phyloP scores from a whole-genome alignment of 331 rosid genomes.

The Dryas integrifolia region DNA sequence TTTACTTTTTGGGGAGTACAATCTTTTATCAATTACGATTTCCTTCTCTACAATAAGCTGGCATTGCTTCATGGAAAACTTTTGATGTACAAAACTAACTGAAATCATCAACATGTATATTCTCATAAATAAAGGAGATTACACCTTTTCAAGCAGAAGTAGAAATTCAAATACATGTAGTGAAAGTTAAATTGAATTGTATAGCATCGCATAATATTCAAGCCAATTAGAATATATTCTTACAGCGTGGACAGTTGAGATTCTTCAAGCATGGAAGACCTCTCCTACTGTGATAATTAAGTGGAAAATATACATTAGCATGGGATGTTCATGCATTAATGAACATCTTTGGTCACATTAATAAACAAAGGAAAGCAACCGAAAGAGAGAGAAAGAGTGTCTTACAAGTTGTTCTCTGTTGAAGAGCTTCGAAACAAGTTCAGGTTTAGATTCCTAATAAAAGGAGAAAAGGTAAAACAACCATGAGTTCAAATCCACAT shows the following conservation, averaged over 20 bases:
- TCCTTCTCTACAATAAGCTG: background rate
- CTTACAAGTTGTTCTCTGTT: constrained; percentile 49
- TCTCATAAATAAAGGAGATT: too few relatives aligned
- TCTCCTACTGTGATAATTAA: constrained; percentile 37
- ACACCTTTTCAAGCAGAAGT: background rate
- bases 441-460: constrained; percentile 64
- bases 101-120: too few relatives aligned
- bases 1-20: background rate
- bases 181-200: background rate
- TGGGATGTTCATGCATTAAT: background rate
- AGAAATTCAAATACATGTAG: background rate
- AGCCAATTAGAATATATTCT: constrained; percentile 23
- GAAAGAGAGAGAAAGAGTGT: constrained; percentile 12
- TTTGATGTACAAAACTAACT: too few relatives aligned
- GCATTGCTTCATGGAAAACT: too few relatives aligned
- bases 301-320: constrained; percentile 26
- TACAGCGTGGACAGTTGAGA: constrained; percentile 67
- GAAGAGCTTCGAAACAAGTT: constrained; percentile 68
- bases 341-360: background rate
- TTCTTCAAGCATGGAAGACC: constrained; percentile 55
- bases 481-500: constrained; percentile 22
- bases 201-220: background rate
- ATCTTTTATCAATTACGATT: background rate
- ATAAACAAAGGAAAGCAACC: background rate
- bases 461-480: constrained; percentile 23